Conservation (phyloP, 2,329 filamentous ascomycete genomes). For the Pyricularia grisea region DNA sequence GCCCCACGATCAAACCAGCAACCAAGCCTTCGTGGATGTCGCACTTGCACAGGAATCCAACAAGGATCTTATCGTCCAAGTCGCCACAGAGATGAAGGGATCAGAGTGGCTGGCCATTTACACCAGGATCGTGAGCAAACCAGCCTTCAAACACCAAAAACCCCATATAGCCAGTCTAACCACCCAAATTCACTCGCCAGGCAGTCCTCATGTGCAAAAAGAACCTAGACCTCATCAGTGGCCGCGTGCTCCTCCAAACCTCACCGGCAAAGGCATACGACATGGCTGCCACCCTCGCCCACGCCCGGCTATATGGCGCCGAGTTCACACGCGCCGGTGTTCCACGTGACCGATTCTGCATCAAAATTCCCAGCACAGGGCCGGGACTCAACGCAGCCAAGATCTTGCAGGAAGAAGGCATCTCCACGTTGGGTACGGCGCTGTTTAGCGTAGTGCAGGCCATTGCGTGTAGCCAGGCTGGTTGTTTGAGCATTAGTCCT, state of each 20-base stretch:
- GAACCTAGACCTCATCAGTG: slow-evolving; percentile 34
- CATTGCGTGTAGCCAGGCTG: slow-evolving; percentile 37
- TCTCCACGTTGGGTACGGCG: slow-evolving; percentile 33
- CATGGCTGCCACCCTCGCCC: slow-evolving; percentile 30
- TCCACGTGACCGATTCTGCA: slow-evolving; percentile 33
- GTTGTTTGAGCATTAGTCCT: slow-evolving; percentile 36
- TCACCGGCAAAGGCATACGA: slow-evolving; percentile 36
- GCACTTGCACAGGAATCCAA: slow-evolving; percentile 34
- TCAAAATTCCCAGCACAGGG: slow-evolving; percentile 41
- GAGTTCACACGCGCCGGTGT: slow-evolving; percentile 36
- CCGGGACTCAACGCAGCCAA: slow-evolving; percentile 34
- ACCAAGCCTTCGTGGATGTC: slow-evolving; percentile 37
- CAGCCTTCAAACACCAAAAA: neutral
- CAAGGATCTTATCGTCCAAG: slow-evolving; percentile 28
- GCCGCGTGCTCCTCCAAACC: slow-evolving; percentile 38
- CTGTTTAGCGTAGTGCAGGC: slow-evolving; percentile 37
- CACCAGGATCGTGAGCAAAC: slow-evolving; percentile 28
- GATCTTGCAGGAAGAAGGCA: slow-evolving; percentile 31
- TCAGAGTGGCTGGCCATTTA: slow-evolving; percentile 37
- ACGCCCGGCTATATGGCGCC: slow-evolving; percentile 33
- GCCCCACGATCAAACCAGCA: slow-evolving; percentile 39
- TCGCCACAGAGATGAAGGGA: slow-evolving; percentile 31
- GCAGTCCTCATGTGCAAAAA: slow-evolving; percentile 35
- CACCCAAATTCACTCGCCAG: slow-evolving; percentile 11
- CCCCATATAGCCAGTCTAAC: neutral